A percentile compares a stretch with the other conserved stretches of the same genome.
Evolutionary conservation across 2,329 filamentous ascomycete species (phyloP).

Genomic region (Achaetomium macrosporum): DNA sequence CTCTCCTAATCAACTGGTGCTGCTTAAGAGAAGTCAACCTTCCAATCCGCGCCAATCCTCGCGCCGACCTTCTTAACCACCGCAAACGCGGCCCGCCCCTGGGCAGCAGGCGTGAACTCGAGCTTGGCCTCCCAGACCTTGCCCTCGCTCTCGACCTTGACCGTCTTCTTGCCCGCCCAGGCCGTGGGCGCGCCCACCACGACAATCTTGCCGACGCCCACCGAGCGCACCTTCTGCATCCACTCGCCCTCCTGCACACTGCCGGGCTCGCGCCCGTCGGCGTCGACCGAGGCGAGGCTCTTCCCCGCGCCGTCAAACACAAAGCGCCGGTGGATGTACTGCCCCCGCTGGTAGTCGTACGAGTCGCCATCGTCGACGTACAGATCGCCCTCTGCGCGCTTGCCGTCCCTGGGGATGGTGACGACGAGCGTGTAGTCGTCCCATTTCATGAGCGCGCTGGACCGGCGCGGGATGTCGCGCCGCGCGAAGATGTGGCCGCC

Average conservation of each 20-base stretch:
- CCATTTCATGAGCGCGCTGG: conserved; percentile 81
- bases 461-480: conserved; percentile 80
- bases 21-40: conserved; percentile 32
- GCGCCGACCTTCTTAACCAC: conserved; percentile 47
- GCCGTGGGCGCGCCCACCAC: conserved; percentile 69
- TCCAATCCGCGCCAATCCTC: conserved; percentile 51
- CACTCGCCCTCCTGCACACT: conserved; percentile 64
- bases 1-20: not conserved
- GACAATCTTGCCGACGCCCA: conserved; percentile 77
- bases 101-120: conserved; percentile 49
- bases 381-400: conserved; percentile 65
- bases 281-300: conserved; percentile 63
- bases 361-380: conserved; percentile 93
- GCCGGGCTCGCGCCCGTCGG: conserved; percentile 48
- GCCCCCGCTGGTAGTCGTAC: conserved; percentile 79
- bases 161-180: conserved; percentile 62
- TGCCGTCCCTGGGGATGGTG: conserved; percentile 59
- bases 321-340: conserved; percentile 83
- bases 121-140: conserved; percentile 53
- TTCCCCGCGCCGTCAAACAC: conserved; percentile 50
- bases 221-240: conserved; percentile 70
- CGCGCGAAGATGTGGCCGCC: conserved; percentile 89
- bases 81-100: conserved; percentile 46
- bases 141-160: conserved; percentile 49
- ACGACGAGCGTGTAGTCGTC: conserved; percentile 93